Percentiles rank a stretch among this genome's conserved stretches.
Conservation (phyloP, 2,329 filamentous ascomycete species). For the Myriosclerotinia duriaeana region DNA sequence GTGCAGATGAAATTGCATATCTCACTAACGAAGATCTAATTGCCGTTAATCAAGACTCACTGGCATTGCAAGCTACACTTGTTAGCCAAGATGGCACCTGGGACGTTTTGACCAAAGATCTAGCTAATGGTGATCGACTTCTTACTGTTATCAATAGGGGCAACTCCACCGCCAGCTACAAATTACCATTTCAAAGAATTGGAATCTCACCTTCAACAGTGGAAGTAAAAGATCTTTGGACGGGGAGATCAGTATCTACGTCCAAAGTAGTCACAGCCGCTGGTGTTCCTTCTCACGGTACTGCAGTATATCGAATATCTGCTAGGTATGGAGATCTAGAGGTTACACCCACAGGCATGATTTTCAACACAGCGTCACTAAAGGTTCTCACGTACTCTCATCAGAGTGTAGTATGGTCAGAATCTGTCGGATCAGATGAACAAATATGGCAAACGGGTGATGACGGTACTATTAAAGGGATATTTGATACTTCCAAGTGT, state of each 20-base stretch:
- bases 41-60: slow-evolving; percentile 35
- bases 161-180: slow-evolving; percentile 39
- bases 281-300: slow-evolving; percentile 42
- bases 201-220: slow-evolving; percentile 34
- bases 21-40: slow-evolving; percentile 42
- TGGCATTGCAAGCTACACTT: slow-evolving; percentile 44
- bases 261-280: slow-evolving; percentile 40
- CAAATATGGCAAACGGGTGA: slow-evolving; percentile 47
- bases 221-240: slow-evolving; percentile 47
- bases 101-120: slow-evolving; percentile 49
- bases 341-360: slow-evolving; percentile 46
- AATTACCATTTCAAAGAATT: slow-evolving; percentile 38
- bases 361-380: slow-evolving; percentile 51
- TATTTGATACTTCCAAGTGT: slow-evolving; percentile 43
- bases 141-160: slow-evolving; percentile 50
- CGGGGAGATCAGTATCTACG: slow-evolving; percentile 43
- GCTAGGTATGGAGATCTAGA: slow-evolving; percentile 32
- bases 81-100: slow-evolving; percentile 47
- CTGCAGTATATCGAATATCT: slow-evolving; percentile 46
- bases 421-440: slow-evolving; percentile 43
- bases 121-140: slow-evolving; percentile 49
- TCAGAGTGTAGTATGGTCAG: slow-evolving; percentile 39
- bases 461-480: slow-evolving; percentile 43
- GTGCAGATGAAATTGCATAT: slow-evolving; percentile 41
- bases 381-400: slow-evolving; percentile 44